Base-by-base conservation (phyloP, 2,329 filamentous ascomycete species). In the Diaporthe sp. region DNA sequence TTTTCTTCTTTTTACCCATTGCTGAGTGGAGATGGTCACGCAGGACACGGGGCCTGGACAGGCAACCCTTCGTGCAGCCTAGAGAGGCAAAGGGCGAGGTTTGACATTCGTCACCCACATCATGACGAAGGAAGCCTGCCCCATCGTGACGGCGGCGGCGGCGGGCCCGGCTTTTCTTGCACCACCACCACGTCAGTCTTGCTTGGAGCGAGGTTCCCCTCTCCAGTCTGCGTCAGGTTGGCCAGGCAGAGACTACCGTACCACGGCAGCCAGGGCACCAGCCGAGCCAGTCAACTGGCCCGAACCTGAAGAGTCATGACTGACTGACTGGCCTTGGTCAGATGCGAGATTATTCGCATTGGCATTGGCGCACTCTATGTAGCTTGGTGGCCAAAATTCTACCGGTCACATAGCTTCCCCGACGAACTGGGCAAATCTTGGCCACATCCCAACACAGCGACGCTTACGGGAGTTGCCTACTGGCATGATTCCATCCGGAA, bases 121-220 rank as follows among this genome's bases (percentile, higher is more conserved):
- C 46, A 65, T 62, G 46, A 55, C 70, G 57, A 44, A 44, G 70
- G 59, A 44, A 31, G 44, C 31, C 37, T 53, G 25, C 28, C 15
- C 70, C 46, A 46, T 39, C 28, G 44, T 65, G 53, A 42, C 59
- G 58, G 70, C 68, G 68, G 44, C 69, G 58, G 57, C 39, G 55
- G 69, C 55, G 44, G 55, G 39, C 28, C 69, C 69, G 58, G 39
- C 28, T 28, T 51, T 53, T n/a, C 34, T 55, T 55, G 49, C 65
- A 53, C 46, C 65, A 69, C 58, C 58, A 62, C 71, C 71, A 73
- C 71, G 71, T 73, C 71, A 73, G 42, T 72, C 57, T n/a, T 44
- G 44, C 57, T n/a, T 44, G 44, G 31, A 28, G 22, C n/a, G 65
- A 55, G 61, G 65, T 69, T 69, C 49, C 46, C 71, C 71, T 55